Conservation (phyloP, 148 eudicot genomes). For the Mesembryanthemum crystallinum region DNA sequence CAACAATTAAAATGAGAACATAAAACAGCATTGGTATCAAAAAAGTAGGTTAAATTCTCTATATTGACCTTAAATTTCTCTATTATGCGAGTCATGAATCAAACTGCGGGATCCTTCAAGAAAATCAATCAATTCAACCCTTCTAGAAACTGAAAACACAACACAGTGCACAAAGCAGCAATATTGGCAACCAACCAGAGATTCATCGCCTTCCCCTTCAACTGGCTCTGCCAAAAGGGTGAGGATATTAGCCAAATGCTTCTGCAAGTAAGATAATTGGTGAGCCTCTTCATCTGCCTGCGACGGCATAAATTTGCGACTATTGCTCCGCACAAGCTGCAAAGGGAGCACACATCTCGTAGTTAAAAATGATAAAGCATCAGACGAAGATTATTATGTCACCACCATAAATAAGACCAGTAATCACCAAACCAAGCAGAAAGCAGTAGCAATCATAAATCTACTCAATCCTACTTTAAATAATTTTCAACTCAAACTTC, state of each 20-base stretch:
- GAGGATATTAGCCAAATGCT: conserved; percentile 83
- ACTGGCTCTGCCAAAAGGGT: conserved; percentile 78
- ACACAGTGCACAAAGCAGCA: background rate
- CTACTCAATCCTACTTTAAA: too few relatives aligned
- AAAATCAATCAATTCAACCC: background rate
- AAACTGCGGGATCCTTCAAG: background rate
- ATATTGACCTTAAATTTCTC: background rate
- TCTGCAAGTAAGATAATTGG: conserved; percentile 89
- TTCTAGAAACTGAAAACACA: background rate
- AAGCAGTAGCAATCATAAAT: background rate
- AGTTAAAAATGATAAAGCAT: background rate
- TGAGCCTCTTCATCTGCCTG: conserved; percentile 99
- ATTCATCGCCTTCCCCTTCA: conserved; percentile 84
- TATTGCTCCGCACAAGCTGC: conserved; percentile 96
- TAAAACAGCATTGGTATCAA: background rate
- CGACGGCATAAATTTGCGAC: conserved; percentile 91
- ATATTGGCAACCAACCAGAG: conserved; percentile 54
- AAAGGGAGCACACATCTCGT: conserved; percentile 15
- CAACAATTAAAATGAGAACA: background rate
- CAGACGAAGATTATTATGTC: background rate
- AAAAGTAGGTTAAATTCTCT: too few relatives aligned
- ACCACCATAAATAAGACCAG: background rate
- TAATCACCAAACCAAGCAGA: background rate
- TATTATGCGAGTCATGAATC: background rate
- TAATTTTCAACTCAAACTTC: too few relatives aligned